Percentiles rank a stretch among this genome's conserved stretches.
phyloP scores from a whole-genome alignment of 2,329 filamentous ascomycete genomes.

The Arthrobotrys iridis region DNA sequence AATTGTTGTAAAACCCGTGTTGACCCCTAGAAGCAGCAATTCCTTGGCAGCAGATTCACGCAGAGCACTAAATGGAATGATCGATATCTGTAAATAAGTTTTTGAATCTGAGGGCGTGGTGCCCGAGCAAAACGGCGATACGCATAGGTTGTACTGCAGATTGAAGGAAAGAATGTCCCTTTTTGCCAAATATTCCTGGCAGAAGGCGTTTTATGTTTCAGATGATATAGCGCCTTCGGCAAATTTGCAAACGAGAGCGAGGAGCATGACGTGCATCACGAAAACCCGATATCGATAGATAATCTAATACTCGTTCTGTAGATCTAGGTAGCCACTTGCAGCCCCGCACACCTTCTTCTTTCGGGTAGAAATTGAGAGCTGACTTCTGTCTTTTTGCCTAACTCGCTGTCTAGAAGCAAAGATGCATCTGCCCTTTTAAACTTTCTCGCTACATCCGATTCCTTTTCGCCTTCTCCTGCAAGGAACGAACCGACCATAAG shows the following conservation, averaged over 20 bases:
- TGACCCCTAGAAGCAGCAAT: neutral
- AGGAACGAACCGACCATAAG: constrained; percentile 11
- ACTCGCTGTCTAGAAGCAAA: neutral
- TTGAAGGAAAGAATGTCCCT: no score
- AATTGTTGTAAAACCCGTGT: constrained; percentile 2
- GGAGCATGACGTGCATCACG: no score
- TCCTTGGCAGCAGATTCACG: neutral
- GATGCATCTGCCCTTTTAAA: neutral
- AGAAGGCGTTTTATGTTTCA: no score
- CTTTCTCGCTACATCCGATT: no score
- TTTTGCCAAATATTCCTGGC: no score
- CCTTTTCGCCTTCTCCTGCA: constrained; percentile 9
- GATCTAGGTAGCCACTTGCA: constrained; percentile 20
- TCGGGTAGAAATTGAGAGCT: neutral
- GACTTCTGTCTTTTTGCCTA: neutral
- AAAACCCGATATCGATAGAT: neutral
- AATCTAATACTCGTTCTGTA: neutral
- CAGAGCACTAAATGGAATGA: neutral
- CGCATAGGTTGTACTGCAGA: no score
- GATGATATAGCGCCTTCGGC: no score
- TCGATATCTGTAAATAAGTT: neutral
- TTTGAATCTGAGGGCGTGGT: no score
- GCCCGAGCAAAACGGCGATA: no score
- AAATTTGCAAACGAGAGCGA: neutral
- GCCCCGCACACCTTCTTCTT: constrained; percentile 16